Evolutionary conservation across 2,329 filamentous ascomycete genomes (phyloP).

Genomic region (Microdochium trichocladiopsis): DNA sequence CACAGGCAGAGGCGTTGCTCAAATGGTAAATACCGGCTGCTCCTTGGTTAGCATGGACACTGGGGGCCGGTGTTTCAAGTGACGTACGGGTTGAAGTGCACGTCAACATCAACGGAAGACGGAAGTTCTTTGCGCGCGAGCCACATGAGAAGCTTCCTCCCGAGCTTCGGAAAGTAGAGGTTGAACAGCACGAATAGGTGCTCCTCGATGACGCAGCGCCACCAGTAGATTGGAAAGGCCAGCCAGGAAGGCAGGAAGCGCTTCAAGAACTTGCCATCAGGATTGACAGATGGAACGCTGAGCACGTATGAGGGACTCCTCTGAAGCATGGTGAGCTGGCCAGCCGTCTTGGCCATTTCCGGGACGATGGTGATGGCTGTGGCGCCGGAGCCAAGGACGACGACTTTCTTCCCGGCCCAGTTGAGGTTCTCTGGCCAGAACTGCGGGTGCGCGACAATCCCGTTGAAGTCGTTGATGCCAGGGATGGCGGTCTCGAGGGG

Average conservation of each 20-base stretch:
- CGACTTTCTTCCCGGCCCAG: conserved; percentile 58
- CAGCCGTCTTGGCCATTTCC: conserved; percentile 55
- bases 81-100: conserved; percentile 53
- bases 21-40: conserved; percentile 51
- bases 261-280: conserved; percentile 27
- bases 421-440: conserved; percentile 66
- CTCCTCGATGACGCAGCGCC: conserved; percentile 38
- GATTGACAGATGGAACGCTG: conserved; percentile 36
- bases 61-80: too few species aligned
- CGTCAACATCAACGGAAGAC: conserved; percentile 41
- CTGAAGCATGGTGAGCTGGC: conserved; percentile 70
- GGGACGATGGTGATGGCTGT: conserved; percentile 75
- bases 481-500: conserved; percentile 57
- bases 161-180: conserved; percentile 40
- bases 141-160: conserved; percentile 37
- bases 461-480: conserved; percentile 55
- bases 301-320: conserved; percentile 67
- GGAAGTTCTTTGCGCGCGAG: conserved; percentile 45
- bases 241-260: conserved; percentile 38
- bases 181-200: conserved; percentile 43
- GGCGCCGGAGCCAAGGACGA: conserved; percentile 70
- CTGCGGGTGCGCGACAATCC: conserved; percentile 54
- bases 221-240: conserved; percentile 37
- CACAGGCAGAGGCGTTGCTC: conserved; percentile 70
- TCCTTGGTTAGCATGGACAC: not conserved